Evolutionary conservation across 352 stramenopile species (phyloP), one percentile per base, ranked within the genome.

Genomic region (Phytopythium montanum): DNA sequence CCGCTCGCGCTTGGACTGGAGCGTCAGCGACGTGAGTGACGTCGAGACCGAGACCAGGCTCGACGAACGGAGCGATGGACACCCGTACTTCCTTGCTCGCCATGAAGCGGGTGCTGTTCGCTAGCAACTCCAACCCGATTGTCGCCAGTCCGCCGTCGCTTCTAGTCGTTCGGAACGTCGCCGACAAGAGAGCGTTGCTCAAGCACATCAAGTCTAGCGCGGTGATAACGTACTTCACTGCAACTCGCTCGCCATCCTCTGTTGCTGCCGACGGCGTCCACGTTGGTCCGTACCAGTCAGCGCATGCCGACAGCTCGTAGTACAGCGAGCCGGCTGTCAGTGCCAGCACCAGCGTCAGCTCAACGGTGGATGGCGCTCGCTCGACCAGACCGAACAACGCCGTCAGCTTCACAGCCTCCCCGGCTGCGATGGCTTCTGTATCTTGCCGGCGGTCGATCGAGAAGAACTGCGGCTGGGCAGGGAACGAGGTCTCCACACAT

Each of bases 401-500:
- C 21, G 12, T 5, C 21, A 56, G 51, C 10, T 7, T 1, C 5
- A 2, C 34, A 2, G 12, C 21, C 29, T 31, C 33, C 8, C 51
- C 51, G n/a, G 51, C 51, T 5, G 5, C 16, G 14, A 56, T 21
- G 33, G 6, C 14, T 26, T 48, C 12, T 9, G 18, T 33, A 31
- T 36, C n/a, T 9, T 34, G 2, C 2, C 46, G 51, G 14, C 10
- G 8, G 18, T 33, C 16, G 21, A 56, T 28, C 18, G 51, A 16
- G 14, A 28, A 56, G 18, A 34, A 39, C 51, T 46, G 33, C 25
- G 33, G 33, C 21, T 56, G 33, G 3, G 54, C 48, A 13, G 65
- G 70, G 3, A 77, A 56, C 6, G 25, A 14, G 13, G 79, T 31
- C 25, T 75, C 51, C 26, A 65, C 39, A 48, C 70, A 79, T 19